Evolutionary conservation across 352 stramenopile genomes (phyloP), one percentile per base, ranked within the genome.

Genomic region (Phytophthora agathidicida): DNA sequence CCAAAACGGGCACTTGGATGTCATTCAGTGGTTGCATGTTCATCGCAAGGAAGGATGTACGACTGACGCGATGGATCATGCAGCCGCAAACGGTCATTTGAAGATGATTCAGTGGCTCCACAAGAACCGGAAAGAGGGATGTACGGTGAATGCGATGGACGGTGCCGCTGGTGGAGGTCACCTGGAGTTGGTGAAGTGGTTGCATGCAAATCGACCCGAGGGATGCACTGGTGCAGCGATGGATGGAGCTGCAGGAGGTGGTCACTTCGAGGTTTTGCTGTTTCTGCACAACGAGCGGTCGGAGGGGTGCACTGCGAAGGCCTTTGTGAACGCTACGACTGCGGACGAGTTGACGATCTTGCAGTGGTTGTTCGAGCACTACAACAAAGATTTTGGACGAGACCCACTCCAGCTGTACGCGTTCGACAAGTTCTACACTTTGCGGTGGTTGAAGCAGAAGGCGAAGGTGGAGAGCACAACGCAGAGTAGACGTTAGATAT

Each of bases 291-390:
- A 39, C 1, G 47, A 68, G 24, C 48, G 62, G 1, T 39, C 20
- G 19, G 63, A 64, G 23, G 45, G 48, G 10, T 69, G 51, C 14
- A 68, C 54, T 20, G 36, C 43, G 1, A 62, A 65, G 16, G 71
- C 71, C 1, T 75, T 77, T 27, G 68, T 77, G 19, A 73, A 77
- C 20, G 71, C 63, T 1, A 76, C 75, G 7, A 52, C 35, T 4
- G 52, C 60, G 5, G 70, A 71, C 19, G 57, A 75, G 30, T 53
- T 79, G 26, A 61, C 68, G 26, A 75, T 79, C 37, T 28, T 79
- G 39, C 65, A 79, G 27, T 69, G 53, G 46, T 58, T 85, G 11
- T 73, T 73, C 36, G 44, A 73, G 30, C 59, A 73, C 20, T 71
- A 73, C 26, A 41, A 27, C 31, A 44, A 52, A 16, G 22, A 49